phyloP scores from a whole-genome alignment of 2,329 filamentous ascomycete species.

The Aspergillus neoniger region DNA sequence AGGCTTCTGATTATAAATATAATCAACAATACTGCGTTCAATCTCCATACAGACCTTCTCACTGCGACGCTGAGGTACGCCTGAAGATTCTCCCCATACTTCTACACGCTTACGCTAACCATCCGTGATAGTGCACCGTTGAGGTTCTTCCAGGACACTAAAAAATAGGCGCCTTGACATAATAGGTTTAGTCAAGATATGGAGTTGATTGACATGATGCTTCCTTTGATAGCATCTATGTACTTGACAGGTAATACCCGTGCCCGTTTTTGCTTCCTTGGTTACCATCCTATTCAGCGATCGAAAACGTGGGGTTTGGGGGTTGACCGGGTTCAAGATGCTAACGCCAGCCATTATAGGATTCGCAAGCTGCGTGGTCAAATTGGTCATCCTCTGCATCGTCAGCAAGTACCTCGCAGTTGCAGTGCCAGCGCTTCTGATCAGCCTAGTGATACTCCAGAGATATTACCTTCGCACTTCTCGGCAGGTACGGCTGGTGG shows the following conservation, averaged over 20 bases:
- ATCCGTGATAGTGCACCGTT: background rate
- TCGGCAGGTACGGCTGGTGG: constrained; percentile 6
- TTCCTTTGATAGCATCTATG: background rate
- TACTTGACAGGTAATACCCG: background rate
- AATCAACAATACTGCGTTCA: background rate
- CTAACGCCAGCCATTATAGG: background rate
- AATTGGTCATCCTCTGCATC: background rate
- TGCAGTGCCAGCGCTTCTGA: background rate
- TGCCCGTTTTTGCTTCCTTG: too few species aligned
- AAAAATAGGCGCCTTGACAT: background rate
- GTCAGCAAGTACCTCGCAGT: background rate
- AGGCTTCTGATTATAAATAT: background rate
- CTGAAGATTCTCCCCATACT: too few species aligned
- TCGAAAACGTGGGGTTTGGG: background rate
- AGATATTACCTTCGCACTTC: constrained; percentile 10
- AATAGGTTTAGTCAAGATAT: background rate
- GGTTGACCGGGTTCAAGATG: too few species aligned
- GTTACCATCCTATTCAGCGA: too few species aligned
- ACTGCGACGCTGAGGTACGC: background rate
- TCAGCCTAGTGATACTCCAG: background rate
- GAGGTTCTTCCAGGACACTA: background rate
- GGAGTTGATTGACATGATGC: background rate
- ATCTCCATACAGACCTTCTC: background rate
- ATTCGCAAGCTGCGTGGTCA: background rate
- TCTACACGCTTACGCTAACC: background rate